Conservation (phyloP, 768 basidiomycete genomes). For the Hemileccinum rubropunctum region DNA sequence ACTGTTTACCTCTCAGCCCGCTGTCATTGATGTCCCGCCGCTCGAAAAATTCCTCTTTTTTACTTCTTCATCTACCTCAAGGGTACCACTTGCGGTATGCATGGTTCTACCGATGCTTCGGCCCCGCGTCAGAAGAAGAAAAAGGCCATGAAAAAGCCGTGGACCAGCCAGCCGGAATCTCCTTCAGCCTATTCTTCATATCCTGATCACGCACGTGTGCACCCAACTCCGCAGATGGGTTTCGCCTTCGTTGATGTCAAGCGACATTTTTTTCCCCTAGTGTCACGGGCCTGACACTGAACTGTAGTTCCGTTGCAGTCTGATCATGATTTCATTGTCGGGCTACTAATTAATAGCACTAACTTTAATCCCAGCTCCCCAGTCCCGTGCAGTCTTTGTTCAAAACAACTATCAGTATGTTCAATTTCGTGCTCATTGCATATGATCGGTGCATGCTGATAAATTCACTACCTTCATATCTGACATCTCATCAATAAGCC, state of each 20-base stretch:
- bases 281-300: too few species aligned
- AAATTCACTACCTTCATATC: too few species aligned
- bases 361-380: too few species aligned
- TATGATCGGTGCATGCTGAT: too few species aligned
- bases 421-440: too few species aligned
- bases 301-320: too few species aligned
- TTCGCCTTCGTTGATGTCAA: background rate
- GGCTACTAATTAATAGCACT: too few species aligned
- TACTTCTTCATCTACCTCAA: conserved; percentile 25
- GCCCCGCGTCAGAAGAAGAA: background rate
- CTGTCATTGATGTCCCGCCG: conserved; percentile 52
- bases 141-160: conserved; percentile 5
- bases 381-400: too few species aligned
- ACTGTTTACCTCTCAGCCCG: conserved; percentile 54
- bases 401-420: too few species aligned
- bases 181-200: conserved; percentile 26
- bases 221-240: background rate
- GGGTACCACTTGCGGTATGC: conserved; percentile 12
- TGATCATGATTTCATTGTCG: too few species aligned
- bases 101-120: background rate
- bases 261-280: too few species aligned
- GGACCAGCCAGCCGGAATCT: conserved; percentile 7
- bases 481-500: too few species aligned
- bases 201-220: background rate
- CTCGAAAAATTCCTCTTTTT: conserved; percentile 59